Evolutionary conservation across 257 asterid species (phyloP).

Genomic region (Coffea eugenioides): DNA sequence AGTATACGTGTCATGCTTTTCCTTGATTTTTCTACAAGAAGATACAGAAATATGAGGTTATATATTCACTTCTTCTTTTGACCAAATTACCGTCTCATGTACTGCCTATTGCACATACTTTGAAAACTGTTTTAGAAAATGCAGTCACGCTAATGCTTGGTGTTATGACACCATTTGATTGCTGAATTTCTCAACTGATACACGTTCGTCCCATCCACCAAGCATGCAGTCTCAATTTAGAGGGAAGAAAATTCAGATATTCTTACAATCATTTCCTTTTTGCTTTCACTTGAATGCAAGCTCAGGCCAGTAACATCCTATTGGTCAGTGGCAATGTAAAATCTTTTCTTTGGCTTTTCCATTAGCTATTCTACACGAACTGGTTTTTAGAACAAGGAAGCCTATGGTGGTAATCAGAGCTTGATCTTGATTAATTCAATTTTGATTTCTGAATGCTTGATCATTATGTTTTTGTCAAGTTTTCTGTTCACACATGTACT

Average conservation of each 20-base stretch:
- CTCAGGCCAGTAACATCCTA: neutral
- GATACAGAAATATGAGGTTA: neutral
- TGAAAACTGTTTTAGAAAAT: neutral
- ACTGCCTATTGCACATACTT: neutral
- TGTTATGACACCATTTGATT: neutral
- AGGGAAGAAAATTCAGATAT: no score
- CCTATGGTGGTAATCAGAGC: neutral
- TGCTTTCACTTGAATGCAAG: neutral
- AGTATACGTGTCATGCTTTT: neutral
- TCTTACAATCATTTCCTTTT: neutral
- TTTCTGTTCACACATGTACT: no score
- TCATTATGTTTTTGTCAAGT: no score
- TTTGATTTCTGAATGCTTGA: neutral
- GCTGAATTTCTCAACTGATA: neutral
- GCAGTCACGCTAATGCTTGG: neutral
- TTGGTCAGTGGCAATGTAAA: neutral
- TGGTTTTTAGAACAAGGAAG: neutral
- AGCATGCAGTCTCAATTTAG: neutral
- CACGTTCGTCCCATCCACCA: neutral
- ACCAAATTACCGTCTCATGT: neutral
- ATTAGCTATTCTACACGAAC: neutral
- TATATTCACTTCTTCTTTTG: neutral
- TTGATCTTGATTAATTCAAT: neutral
- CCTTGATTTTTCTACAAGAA: neutral
- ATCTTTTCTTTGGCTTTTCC: neutral